Evolutionary conservation across 805 yeast species (phyloP).

Genomic region (Monosporozyma aerobia): DNA sequence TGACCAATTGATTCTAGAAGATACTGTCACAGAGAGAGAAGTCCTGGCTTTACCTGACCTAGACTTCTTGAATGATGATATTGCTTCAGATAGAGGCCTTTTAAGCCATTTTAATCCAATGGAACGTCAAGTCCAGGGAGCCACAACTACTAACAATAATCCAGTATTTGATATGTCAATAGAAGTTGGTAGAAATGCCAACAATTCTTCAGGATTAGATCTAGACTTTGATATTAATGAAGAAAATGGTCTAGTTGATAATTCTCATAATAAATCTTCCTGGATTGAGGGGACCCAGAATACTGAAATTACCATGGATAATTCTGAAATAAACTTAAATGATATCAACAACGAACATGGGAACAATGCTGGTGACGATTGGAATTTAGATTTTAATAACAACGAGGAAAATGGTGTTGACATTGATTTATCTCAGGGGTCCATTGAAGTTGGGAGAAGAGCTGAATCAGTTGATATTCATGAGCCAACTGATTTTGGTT

Average conservation of each 20-base stretch:
- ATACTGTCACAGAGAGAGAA: conserved; percentile 72
- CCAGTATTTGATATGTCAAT: conserved; percentile 23
- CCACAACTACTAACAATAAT: conserved; percentile 12
- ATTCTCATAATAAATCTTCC: conserved; percentile 6
- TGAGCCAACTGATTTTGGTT: conserved; percentile 38
- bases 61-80: conserved; percentile 21
- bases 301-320: conserved; percentile 2
- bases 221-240: conserved; percentile 30
- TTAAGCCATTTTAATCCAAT: conserved; percentile 14
- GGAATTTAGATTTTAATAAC: conserved; percentile 23
- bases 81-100: conserved; percentile 9
- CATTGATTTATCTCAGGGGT: conserved; percentile 37
- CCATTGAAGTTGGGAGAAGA: conserved; percentile 62
- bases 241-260: conserved; percentile 1
- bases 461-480: conserved; percentile 21
- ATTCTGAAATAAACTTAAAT: not conserved
- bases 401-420: conserved; percentile 8
- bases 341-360: conserved; percentile 5
- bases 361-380: conserved; percentile 19
- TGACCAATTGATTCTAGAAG: conserved; percentile 53
- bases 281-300: conserved; percentile 23
- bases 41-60: conserved; percentile 59
- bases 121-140: conserved; percentile 27
- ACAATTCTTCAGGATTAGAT: conserved; percentile 19
- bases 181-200: conserved; percentile 26